Evolutionary conservation across 306 rosid species (phyloP).

Genomic region (Luffa acutangula): DNA sequence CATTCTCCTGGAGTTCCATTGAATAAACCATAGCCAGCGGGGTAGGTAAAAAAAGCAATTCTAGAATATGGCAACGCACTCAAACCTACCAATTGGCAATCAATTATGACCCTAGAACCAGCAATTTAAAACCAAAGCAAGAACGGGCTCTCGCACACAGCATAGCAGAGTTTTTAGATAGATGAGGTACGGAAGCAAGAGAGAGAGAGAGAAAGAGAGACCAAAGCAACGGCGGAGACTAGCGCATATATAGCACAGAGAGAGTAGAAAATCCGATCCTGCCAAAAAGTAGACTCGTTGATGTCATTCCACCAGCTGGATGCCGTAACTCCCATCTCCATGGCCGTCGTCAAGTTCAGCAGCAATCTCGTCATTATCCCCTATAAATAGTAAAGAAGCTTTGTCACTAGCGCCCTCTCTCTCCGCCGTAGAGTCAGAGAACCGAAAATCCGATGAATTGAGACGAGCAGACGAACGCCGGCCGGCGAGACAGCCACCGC

Average conservation of each 20-base stretch:
- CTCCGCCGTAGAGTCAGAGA: not conserved
- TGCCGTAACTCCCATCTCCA: constrained; percentile 20
- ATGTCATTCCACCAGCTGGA: constrained; percentile 53
- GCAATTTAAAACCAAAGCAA: not conserved
- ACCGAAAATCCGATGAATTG: not conserved
- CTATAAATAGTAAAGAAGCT: not conserved
- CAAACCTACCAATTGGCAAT: not conserved
- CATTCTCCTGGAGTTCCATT: not conserved
- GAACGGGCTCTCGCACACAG: not conserved
- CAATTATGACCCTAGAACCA: not conserved
- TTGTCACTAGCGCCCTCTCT: not conserved
- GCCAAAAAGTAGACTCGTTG: constrained; percentile 42
- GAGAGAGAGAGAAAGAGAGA: constrained; percentile 11
- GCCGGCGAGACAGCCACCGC: constrained; percentile 1
- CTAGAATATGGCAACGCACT: not conserved
- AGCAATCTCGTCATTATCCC: constrained; percentile 34
- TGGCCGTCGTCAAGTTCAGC: constrained; percentile 28
- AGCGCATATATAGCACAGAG: constrained; percentile 73
- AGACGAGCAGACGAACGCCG: not conserved
- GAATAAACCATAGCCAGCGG: not conserved
- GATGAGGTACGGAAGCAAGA: not conserved
- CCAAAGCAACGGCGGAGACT: constrained; percentile 75
- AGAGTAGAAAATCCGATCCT: constrained; percentile 47
- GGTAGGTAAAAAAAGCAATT: not conserved
- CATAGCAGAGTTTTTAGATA: not conserved